Percentiles rank a stretch among this genome's conserved stretches.
Conservation (phyloP, 306 rosid species). For the Gleditsia sinensis region DNA sequence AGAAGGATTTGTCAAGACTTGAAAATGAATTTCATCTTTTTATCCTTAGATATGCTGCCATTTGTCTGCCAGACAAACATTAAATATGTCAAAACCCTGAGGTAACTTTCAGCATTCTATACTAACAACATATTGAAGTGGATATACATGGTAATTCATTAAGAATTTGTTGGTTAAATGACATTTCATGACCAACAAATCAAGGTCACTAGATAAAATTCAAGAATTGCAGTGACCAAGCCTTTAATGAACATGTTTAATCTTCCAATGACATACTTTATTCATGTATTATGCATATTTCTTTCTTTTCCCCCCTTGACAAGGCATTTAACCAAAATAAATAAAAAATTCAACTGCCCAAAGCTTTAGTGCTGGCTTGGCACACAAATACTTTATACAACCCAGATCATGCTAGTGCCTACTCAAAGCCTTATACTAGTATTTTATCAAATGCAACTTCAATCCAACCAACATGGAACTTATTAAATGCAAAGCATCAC, state of each 20-base stretch:
- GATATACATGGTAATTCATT: not conserved
- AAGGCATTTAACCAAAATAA: not conserved
- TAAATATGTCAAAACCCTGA: not conserved
- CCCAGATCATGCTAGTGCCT: too few species aligned
- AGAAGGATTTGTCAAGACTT: too few species aligned
- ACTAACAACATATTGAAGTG: not conserved
- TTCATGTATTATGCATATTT: not conserved
- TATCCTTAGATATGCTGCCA: too few species aligned
- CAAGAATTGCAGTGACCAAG: not conserved
- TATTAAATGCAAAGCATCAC: too few species aligned
- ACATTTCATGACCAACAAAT: slow-evolving; percentile 4
- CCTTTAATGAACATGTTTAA: slow-evolving; percentile 9
- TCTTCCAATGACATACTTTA: slow-evolving; percentile 10
- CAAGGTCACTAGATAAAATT: not conserved
- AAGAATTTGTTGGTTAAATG: slow-evolving; percentile 1
- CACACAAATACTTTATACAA: slow-evolving; percentile 27
- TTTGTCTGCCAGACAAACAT: too few species aligned
- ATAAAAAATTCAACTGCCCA: slow-evolving; percentile 17
- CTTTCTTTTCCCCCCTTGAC: not conserved
- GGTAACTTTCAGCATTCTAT: slow-evolving; percentile 5
- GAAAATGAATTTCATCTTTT: too few species aligned
- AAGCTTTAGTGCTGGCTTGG: slow-evolving; percentile 1
- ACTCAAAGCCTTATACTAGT: too few species aligned
- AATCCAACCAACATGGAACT: too few species aligned
- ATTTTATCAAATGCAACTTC: too few species aligned